Evolutionary conservation across 441 rosid species (phyloP).

Genomic region (Mallotus repandus): DNA sequence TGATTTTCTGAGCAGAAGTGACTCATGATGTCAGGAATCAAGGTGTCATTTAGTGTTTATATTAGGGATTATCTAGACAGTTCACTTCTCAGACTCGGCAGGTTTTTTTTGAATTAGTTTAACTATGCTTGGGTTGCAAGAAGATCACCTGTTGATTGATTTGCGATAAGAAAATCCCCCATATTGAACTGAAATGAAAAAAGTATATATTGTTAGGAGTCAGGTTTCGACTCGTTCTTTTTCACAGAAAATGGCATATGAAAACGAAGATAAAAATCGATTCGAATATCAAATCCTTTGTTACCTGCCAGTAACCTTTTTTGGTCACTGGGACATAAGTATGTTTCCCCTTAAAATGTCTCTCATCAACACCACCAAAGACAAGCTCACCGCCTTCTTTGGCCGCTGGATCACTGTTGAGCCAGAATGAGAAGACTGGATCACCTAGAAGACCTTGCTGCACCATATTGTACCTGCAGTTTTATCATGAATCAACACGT

Average conservation of each 20-base stretch:
- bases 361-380: slow-evolving; percentile 72
- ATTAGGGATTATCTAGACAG: background rate
- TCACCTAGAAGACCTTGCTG: slow-evolving; percentile 52
- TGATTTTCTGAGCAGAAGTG: background rate
- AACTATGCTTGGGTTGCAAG: background rate
- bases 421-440: slow-evolving; percentile 75
- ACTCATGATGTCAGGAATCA: background rate
- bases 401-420: slow-evolving; percentile 51
- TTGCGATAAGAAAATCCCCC: slow-evolving; percentile 63
- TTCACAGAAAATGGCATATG: background rate
- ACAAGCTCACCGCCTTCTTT: slow-evolving; percentile 74
- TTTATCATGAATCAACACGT: slow-evolving; percentile 11
- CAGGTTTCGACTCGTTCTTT: background rate
- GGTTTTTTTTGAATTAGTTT: background rate
- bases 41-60: background rate
- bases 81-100: background rate
- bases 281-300: background rate
- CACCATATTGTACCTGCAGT: slow-evolving; percentile 73
- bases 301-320: slow-evolving; percentile 89
- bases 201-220: slow-evolving; percentile 6
- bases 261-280: background rate
- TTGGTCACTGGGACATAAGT: slow-evolving; percentile 61
- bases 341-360: slow-evolving; percentile 64
- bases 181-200: slow-evolving; percentile 52
- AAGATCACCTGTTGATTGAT: slow-evolving; percentile 56